Evolutionary conservation across 331 rosid genomes (phyloP).

Genomic region (Phaseolus coccineus): DNA sequence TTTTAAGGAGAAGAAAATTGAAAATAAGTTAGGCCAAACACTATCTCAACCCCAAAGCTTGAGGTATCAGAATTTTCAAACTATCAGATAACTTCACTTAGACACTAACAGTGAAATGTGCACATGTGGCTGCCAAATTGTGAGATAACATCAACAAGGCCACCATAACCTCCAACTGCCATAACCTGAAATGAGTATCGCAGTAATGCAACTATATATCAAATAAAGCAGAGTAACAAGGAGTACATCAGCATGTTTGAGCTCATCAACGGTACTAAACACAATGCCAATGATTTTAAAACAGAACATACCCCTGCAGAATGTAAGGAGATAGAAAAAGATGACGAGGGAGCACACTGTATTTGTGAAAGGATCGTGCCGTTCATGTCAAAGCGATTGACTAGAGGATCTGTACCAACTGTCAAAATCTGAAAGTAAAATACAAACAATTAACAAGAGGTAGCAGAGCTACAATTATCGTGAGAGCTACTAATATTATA

Average conservation of each 20-base stretch:
- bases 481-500: constrained; percentile 3
- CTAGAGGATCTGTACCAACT: constrained; percentile 86
- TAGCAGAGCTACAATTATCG: constrained; percentile 2
- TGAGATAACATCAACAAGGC: constrained; percentile 87
- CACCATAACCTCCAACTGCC: constrained; percentile 92
- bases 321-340: constrained; percentile 82
- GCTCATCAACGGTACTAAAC: constrained; percentile 23
- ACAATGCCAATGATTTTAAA: neutral
- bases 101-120: constrained; percentile 66
- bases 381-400: constrained; percentile 77
- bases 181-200: constrained; percentile 64
- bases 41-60: constrained; percentile 1
- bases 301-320: constrained; percentile 74
- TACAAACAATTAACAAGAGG: constrained; percentile 8
- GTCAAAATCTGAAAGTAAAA: constrained; percentile 68
- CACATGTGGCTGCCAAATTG: constrained; percentile 97
- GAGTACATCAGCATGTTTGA: constrained; percentile 31
- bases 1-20: no score
- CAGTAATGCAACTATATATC: constrained; percentile 30
- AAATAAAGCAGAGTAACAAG: constrained; percentile 30
- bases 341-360: constrained; percentile 85
- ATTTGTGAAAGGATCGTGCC: constrained; percentile 83
- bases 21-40: no score
- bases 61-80: constrained; percentile 14
- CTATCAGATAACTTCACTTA: constrained; percentile 14